A percentile compares a stretch with the other conserved stretches of the same genome.
Conservation (phyloP, 805 yeast species). For the Starmerella tilneyi region DNA sequence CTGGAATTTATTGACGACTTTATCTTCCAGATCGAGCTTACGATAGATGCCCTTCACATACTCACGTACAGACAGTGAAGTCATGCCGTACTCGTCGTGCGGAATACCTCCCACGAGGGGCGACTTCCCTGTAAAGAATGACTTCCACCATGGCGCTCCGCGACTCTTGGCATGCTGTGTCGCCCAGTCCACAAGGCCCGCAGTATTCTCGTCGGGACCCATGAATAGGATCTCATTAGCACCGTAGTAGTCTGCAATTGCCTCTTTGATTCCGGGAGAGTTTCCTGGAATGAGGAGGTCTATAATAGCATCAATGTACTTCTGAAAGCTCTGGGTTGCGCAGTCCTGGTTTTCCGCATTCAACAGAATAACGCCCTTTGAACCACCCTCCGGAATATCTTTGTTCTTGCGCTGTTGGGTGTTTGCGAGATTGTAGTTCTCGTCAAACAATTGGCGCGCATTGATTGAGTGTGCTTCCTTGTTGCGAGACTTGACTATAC, state of each 20-base stretch:
- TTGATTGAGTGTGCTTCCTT: slow-evolving; percentile 76
- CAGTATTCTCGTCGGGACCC: slow-evolving; percentile 99
- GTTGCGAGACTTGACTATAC: slow-evolving; percentile 82
- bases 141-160: slow-evolving; percentile 97
- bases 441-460: slow-evolving; percentile 83
- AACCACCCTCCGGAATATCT: slow-evolving; percentile 98
- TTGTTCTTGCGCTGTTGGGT: slow-evolving; percentile 96
- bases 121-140: slow-evolving; percentile 92
- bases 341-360: slow-evolving; percentile 60
- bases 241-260: slow-evolving; percentile 72
- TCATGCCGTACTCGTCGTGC: slow-evolving; percentile 97
- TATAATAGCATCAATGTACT: slow-evolving; percentile 82
- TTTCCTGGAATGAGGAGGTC: slow-evolving; percentile 67
- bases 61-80: slow-evolving; percentile 85
- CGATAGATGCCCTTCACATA: slow-evolving; percentile 81
- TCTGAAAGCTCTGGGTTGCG: slow-evolving; percentile 77
- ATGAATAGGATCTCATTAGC: slow-evolving; percentile 84
- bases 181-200: slow-evolving; percentile 94
- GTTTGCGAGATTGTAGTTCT: slow-evolving; percentile 87
- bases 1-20: slow-evolving; percentile 66
- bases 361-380: slow-evolving; percentile 88
- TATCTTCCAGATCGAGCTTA: slow-evolving; percentile 52
- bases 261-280: slow-evolving; percentile 68
- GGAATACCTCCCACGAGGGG: slow-evolving; percentile 94
- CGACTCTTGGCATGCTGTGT: slow-evolving; percentile 83